Base-by-base conservation (phyloP, 2,329 filamentous ascomycete genomes). In the Aspergillus carbonarius region DNA sequence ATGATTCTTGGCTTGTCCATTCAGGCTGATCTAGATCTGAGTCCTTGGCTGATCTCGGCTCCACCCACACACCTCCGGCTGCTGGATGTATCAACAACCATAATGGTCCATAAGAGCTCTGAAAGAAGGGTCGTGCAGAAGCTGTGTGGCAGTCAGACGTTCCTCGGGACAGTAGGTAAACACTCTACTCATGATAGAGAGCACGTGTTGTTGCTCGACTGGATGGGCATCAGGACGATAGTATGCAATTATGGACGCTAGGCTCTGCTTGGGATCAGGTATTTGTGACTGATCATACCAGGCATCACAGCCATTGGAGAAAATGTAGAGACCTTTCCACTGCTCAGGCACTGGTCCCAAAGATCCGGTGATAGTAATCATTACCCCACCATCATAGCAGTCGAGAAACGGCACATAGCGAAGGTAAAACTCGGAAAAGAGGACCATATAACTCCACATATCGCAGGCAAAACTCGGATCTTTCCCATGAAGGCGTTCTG, bases 371-470 rank as follows among this genome's bases (percentile, higher is more conserved):
- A 71, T 63, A 51, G 25, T 55, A 56, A 23, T 48, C 42, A 70
- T 60, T 42, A 68, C 51, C 39, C 67, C 63, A 23, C 65, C 67
- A 1, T 61, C 49, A 8, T 60, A 7, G 10, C 13, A 51, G 9
- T 34, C 40, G 49, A n/a, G 35, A 53, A 68, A 71, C 18, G 63
- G 68, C 44, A 55, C 18, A 55, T 46, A 52, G 12, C 53, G 49
- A 58, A 66, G 58, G 27, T 69, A 72, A 48, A 73, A 65, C n/a
- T 56, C 50, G 23, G 61, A 48, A 48, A 73, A 72, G 23, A 71
- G 37, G 54, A 65, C 25, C 68, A 71, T 72, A 27, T 70, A 71
- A 42, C 68, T 73, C 69, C 66, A 73, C 58, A 73, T 70, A 47
- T 71, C 68, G 46, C 68, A 70, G 50, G 67, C 64, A 52, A 59